Percentiles rank a stretch among this genome's conserved stretches.
Conservation (phyloP, 495 filamentous ascomycete species). For the Podospora comata region DNA sequence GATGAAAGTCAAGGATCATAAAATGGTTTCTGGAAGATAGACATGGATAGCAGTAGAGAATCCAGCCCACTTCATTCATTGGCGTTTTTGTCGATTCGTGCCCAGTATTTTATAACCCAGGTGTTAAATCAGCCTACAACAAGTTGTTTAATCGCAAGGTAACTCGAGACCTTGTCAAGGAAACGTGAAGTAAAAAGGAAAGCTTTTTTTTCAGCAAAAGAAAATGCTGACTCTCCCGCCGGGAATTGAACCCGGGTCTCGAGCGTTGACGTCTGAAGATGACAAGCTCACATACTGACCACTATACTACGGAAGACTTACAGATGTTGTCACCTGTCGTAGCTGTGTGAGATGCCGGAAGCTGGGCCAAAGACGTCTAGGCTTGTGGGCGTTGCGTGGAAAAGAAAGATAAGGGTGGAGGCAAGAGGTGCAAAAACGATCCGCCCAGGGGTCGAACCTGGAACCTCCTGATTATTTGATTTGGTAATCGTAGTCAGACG, state of each 20-base stretch:
- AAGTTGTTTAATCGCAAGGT: too few species aligned
- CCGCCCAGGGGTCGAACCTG: constrained; percentile 7
- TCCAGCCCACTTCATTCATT: too few species aligned
- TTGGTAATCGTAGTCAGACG: constrained; percentile 2
- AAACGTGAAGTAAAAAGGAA: neutral
- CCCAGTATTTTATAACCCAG: too few species aligned
- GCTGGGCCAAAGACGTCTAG: neutral
- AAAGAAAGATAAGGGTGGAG: neutral
- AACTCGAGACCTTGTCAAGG: neutral
- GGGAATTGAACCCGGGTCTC: constrained; percentile 8
- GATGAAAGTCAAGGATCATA: too few species aligned
- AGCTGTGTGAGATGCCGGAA: neutral
- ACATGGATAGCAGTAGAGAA: too few species aligned
- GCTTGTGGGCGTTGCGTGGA: neutral
- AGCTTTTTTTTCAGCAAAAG: neutral
- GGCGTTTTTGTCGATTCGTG: too few species aligned
- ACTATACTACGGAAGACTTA: constrained; percentile 6
- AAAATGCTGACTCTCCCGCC: neutral
- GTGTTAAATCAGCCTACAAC: too few species aligned
- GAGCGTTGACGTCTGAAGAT: neutral
- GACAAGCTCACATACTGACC: constrained; percentile 8
- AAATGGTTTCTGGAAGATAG: too few species aligned
- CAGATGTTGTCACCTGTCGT: neutral
- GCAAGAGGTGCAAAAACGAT: constrained; percentile 2
- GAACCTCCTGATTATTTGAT: constrained; percentile 4